Percentiles rank a stretch among this genome's conserved stretches.
Evolutionary conservation across 1,284 basidiomycete species (phyloP).

Genomic region (Leccinum subspadiceum): DNA sequence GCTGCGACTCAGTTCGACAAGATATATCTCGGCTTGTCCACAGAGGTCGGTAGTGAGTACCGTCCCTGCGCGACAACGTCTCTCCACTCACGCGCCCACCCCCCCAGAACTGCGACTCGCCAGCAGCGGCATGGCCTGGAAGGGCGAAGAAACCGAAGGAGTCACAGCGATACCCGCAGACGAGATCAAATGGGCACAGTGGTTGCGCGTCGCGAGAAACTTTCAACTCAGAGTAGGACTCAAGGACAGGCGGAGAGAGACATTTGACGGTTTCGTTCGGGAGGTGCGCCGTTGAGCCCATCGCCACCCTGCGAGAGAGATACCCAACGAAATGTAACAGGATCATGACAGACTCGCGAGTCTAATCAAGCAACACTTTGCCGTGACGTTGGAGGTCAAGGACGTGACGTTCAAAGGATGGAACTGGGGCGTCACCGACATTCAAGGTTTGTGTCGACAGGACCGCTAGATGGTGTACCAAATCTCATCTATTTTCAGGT

Average conservation of each 20-base stretch:
- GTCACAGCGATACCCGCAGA: conserved; percentile 66
- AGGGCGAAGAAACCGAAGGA: conserved; percentile 64
- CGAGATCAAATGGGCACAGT: conserved; percentile 86
- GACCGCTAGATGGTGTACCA: neutral
- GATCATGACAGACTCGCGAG: conserved; percentile 79
- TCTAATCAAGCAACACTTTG: conserved; percentile 85
- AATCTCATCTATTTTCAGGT: conserved; percentile 45
- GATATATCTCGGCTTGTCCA: conserved; percentile 74
- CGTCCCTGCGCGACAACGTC: neutral
- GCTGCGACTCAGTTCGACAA: conserved; percentile 78
- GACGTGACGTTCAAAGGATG: conserved; percentile 93
- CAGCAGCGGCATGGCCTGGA: conserved; percentile 90
- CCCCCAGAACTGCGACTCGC: conserved; percentile 83
- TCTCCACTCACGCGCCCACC: conserved; percentile 1
- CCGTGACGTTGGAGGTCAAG: conserved; percentile 79
- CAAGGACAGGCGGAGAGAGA: conserved; percentile 74
- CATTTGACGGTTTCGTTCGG: conserved; percentile 92
- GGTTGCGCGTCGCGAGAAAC: conserved; percentile 89
- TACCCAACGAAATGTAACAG: conserved; percentile 37
- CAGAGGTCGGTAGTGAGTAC: conserved; percentile 78
- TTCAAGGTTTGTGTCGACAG: conserved; percentile 66
- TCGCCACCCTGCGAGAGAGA: neutral
- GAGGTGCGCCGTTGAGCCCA: conserved; percentile 55
- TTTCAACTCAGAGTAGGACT: conserved; percentile 87
- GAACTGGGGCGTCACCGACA: conserved; percentile 98